A percentile compares a stretch with the other conserved stretches of the same genome.
Conservation (phyloP, 1,139 yeast species). For the Protomyces macrosporus region DNA sequence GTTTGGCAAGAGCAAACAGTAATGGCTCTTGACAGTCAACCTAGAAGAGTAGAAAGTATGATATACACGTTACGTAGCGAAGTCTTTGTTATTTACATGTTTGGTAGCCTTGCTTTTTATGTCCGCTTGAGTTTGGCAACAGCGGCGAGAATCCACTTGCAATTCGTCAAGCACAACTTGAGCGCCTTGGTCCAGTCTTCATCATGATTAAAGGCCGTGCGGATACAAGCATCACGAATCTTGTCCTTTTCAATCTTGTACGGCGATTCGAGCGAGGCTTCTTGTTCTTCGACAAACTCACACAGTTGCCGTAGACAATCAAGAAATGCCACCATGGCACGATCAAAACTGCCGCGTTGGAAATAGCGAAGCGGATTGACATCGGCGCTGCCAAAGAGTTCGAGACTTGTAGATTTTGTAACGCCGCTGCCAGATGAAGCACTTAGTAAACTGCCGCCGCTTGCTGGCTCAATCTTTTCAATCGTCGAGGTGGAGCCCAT, state of each 20-base stretch:
- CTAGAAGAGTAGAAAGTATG: not conserved
- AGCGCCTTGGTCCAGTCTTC: slow-evolving; percentile 78
- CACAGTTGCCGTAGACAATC: slow-evolving; percentile 60
- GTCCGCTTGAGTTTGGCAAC: not conserved
- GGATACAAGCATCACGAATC: slow-evolving; percentile 72
- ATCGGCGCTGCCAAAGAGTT: slow-evolving; percentile 61
- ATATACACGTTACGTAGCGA: no score
- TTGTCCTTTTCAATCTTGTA: slow-evolving; percentile 58
- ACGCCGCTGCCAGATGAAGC: not conserved
- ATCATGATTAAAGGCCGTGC: slow-evolving; percentile 61
- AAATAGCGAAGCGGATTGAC: slow-evolving; percentile 56
- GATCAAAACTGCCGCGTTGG: slow-evolving; percentile 64
- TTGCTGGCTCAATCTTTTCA: slow-evolving; percentile 48
- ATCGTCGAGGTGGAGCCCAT: slow-evolving; percentile 81
- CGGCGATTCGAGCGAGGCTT: slow-evolving; percentile 53
- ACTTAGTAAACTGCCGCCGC: slow-evolving; percentile 36
- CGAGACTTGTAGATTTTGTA: slow-evolving; percentile 37
- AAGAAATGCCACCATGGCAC: slow-evolving; percentile 69
- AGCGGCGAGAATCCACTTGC: slow-evolving; percentile 43
- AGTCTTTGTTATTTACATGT: not conserved
- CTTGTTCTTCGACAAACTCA: slow-evolving; percentile 46
- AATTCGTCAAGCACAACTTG: slow-evolving; percentile 66
- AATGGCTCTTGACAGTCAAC: not conserved
- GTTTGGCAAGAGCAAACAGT: slow-evolving; percentile 20
- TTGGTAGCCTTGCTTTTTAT: not conserved